A percentile compares a stretch with the other conserved stretches of the same genome.
These are phyloP conservation scores for Anisodus tanguticus DNA, from an alignment of 257 asterid genomes.

Conservation along the genomic window DNA sequence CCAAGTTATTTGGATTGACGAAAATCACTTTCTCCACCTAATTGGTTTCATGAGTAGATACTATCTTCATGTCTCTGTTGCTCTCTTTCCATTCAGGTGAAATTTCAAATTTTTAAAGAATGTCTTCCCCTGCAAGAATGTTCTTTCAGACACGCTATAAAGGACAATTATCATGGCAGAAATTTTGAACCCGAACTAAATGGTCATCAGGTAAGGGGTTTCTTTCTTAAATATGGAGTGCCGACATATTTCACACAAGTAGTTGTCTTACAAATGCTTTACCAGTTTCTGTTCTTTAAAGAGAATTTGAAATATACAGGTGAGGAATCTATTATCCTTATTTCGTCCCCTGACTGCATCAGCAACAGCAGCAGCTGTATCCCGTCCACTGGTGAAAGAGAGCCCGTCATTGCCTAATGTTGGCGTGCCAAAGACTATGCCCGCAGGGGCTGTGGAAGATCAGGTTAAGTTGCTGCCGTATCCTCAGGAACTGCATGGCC, in stretches of 20 bases:
- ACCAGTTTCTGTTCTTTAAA: slow-evolving; percentile 22
- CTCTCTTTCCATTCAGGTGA: slow-evolving; percentile 62
- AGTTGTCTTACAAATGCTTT: not conserved
- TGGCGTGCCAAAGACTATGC: slow-evolving; percentile 32
- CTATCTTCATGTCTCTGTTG: slow-evolving; percentile 33
- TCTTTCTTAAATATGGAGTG: slow-evolving; percentile 19
- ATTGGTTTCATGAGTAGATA: not conserved
- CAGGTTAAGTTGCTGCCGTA: slow-evolving; percentile 30
- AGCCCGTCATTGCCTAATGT: slow-evolving; percentile 29
- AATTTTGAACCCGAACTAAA: slow-evolving; percentile 79
- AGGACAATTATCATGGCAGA: slow-evolving; percentile 59
- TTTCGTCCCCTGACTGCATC: slow-evolving; percentile 54
- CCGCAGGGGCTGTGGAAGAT: slow-evolving; percentile 37
- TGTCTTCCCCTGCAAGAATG: slow-evolving; percentile 75
- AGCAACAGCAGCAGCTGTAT: slow-evolving; percentile 35
- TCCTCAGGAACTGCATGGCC: slow-evolving; percentile 28
- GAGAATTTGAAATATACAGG: slow-evolving; percentile 45
- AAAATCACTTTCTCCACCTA: slow-evolving; percentile 1
- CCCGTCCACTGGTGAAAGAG: slow-evolving; percentile 36
- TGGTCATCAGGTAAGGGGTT: slow-evolving; percentile 58
- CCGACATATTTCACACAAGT: slow-evolving; percentile 12
- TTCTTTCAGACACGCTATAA: slow-evolving; percentile 54
- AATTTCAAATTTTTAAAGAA: slow-evolving; percentile 63
- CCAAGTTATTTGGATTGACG: not conserved
- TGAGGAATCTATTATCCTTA: slow-evolving; percentile 52